Conservation (phyloP, 1,284 basidiomycete species). For the Filobasidium uniguttulatum region DNA sequence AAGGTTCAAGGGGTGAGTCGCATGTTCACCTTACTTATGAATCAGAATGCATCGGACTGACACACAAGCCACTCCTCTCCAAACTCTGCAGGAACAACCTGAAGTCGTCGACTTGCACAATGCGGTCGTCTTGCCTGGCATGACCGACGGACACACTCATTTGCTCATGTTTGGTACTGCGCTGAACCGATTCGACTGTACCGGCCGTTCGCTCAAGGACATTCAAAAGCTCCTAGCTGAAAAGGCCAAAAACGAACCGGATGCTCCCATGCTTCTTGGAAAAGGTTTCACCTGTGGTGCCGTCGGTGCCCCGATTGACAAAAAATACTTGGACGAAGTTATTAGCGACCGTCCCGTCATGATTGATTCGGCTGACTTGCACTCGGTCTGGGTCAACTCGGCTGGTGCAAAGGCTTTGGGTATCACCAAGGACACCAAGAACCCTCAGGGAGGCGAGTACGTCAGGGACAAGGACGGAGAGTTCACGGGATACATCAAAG, state of each 20-base stretch:
- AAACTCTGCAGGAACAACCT: too few species aligned
- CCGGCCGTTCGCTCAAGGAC: conserved; percentile 6
- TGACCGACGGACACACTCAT: conserved; percentile 25
- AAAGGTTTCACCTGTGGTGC: conserved; percentile 18
- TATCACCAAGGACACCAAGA: conserved; percentile 14
- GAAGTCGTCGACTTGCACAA: too few species aligned
- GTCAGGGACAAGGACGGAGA: conserved; percentile 19
- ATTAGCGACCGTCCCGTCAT: conserved; percentile 21
- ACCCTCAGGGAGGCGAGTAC: conserved; percentile 21
- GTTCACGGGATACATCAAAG: conserved; percentile 19
- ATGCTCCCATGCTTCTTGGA: conserved; percentile 15
- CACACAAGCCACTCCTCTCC: too few species aligned
- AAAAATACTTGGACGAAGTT: conserved; percentile 18
- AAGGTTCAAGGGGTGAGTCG: too few species aligned
- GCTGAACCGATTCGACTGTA: conserved; percentile 15
- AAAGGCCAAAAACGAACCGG: conserved; percentile 7
- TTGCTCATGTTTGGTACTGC: conserved; percentile 20
- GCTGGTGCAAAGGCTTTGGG: conserved; percentile 20
- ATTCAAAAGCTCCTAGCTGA: conserved; percentile 16
- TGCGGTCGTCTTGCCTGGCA: too few species aligned
- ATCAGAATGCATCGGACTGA: too few species aligned
- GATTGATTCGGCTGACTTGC: conserved; percentile 24
- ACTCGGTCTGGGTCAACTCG: conserved; percentile 22
- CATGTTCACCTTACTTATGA: too few species aligned
- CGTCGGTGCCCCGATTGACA: too few species aligned